phyloP scores from a whole-genome alignment of 192 early-diverging fungal genomes.

The Mortierella claussenii region DNA sequence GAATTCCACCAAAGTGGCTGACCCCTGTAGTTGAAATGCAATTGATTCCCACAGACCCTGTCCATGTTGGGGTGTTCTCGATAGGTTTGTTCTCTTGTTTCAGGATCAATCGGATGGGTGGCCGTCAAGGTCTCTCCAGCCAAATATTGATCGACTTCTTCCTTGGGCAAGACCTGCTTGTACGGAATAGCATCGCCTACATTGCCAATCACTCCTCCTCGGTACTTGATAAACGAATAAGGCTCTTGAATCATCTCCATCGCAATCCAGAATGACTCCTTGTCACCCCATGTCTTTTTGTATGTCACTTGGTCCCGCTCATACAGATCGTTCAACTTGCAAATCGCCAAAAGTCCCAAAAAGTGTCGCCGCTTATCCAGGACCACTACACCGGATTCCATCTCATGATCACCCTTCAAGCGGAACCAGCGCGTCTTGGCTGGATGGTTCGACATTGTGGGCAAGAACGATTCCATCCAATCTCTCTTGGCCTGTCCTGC shows the following conservation, averaged over 20 bases:
- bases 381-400: conserved; percentile 70
- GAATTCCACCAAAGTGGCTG: conserved; percentile 64
- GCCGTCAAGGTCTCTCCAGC: conserved; percentile 19
- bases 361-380: conserved; percentile 63
- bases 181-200: conserved; percentile 53
- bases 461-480: conserved; percentile 65
- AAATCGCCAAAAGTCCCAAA: conserved; percentile 65
- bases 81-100: not conserved
- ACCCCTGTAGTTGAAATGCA: conserved; percentile 55
- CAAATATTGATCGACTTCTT: conserved; percentile 34
- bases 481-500: conserved; percentile 17
- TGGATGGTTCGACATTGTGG: conserved; percentile 57
- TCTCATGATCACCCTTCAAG: conserved; percentile 60
- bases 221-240: conserved; percentile 59
- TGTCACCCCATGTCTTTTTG: conserved; percentile 64
- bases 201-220: conserved; percentile 63
- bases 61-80: conserved; percentile 14
- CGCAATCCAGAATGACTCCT: conserved; percentile 78
- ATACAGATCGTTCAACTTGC: conserved; percentile 61
- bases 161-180: conserved; percentile 22
- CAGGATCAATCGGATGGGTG: conserved; percentile 19
- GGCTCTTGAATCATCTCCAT: conserved; percentile 67
- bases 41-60: conserved; percentile 57
- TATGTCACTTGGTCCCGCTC: conserved; percentile 62
- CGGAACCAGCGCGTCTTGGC: conserved; percentile 55